These are phyloP conservation scores for Calocybe cyanea DNA, from an alignment of 768 basidiomycete genomes.

Conservation along the genomic window DNA sequence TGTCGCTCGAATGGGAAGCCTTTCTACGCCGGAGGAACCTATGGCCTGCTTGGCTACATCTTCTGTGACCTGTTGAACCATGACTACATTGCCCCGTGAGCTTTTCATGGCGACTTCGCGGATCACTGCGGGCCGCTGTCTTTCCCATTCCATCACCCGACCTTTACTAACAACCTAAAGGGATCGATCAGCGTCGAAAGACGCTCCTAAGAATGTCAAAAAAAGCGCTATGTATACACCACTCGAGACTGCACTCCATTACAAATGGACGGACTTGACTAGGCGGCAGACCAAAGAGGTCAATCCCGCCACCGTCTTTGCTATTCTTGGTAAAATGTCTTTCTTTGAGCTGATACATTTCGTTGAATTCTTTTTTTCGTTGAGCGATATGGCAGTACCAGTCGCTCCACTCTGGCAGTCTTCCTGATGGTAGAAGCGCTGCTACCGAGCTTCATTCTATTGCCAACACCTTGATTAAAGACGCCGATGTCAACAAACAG, in stretches of 20 bases:
- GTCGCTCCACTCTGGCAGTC: slow-evolving; percentile 44
- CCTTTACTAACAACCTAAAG: slow-evolving; percentile 31
- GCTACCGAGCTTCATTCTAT: slow-evolving; percentile 59
- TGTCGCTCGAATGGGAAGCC: slow-evolving; percentile 72
- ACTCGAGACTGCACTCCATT: slow-evolving; percentile 55
- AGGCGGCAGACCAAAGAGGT: slow-evolving; percentile 78
- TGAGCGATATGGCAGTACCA: slow-evolving; percentile 86
- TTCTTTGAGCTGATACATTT: neutral
- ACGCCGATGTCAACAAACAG: slow-evolving; percentile 69
- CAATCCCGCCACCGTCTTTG: slow-evolving; percentile 71
- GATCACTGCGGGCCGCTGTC: slow-evolving; percentile 9
- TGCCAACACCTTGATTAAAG: slow-evolving; percentile 55
- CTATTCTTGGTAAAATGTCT: slow-evolving; percentile 59
- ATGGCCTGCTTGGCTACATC: slow-evolving; percentile 89
- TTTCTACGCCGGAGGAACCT: slow-evolving; percentile 90
- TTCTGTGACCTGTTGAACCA: slow-evolving; percentile 91
- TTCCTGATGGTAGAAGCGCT: slow-evolving; percentile 51
- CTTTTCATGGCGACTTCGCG: slow-evolving; percentile 11
- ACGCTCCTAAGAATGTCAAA: slow-evolving; percentile 56
- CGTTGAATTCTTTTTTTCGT: neutral
- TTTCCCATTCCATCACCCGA: slow-evolving; percentile 4
- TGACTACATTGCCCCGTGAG: slow-evolving; percentile 83
- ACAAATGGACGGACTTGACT: slow-evolving; percentile 67
- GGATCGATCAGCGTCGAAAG: slow-evolving; percentile 58
- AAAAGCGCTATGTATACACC: slow-evolving; percentile 62